Base-by-base conservation (phyloP, 192 early-diverging fungal genomes). In the Umbelopsis sp. region DNA sequence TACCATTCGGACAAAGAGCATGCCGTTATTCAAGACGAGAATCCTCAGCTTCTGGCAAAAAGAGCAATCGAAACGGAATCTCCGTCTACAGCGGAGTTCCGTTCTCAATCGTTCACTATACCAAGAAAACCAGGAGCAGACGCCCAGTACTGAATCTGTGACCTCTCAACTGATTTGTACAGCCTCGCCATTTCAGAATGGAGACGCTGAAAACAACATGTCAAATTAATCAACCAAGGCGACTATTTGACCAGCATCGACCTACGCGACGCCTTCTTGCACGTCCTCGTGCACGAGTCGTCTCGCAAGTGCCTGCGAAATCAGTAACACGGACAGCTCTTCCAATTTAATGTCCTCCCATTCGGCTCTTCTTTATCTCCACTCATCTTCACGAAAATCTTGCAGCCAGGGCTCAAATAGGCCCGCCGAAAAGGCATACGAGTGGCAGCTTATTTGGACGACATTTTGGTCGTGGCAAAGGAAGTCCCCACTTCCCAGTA, bases 321-420 rank as follows among this genome's bases (percentile, higher is more conserved):
- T 45, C 49, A 69, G 0, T 79, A 73, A 73, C 66, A 72, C 22
- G 58, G 64, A 1, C 2, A 13, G 30, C 30, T n/a, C 10, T 82
- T 73, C 45, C 75, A 79, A 47, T 79, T 82, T 22, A n/a, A 46
- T 0, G 68, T 64, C 1, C 73, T 82, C 0, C 78, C 78, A 0
- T 77, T 77, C 69, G 50, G 80, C 25, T 71, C 78, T 4, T 81
- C 68, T 2, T 68, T 81, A 1, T 78, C 75, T 13, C 71, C 73
- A 1, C 61, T 81, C 1, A 47, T 76, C 1, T 76, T 78, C 58
- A 81, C 76, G 3, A 78, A 78, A 53, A 58, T n/a, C n/a, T n/a
- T 76, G 13, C 44, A 5, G 11, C 52, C 52, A 1, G 52, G 12
- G 6, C 6, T 53, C 9, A 5, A 15, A 10, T 53, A 23, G 52